These are phyloP conservation scores for Boeremia exigua DNA, from an alignment of 2,329 filamentous ascomycete species.

Conservation along the genomic window DNA sequence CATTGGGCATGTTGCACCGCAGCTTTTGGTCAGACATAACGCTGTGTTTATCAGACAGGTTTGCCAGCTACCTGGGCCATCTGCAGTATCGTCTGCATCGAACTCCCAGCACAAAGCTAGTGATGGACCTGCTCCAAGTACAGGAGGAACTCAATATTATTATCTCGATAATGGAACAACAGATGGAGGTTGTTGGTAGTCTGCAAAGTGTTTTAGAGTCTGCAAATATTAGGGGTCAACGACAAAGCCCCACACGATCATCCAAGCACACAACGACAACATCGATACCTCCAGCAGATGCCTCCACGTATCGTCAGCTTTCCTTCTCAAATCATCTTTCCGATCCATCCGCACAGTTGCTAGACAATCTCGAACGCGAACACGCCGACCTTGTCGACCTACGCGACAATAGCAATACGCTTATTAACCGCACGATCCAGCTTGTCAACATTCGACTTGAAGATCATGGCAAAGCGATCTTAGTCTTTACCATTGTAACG, in stretches of 20 bases:
- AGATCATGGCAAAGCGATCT: conserved; percentile 53
- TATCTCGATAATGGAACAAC: conserved; percentile 52
- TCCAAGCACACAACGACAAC: conserved; percentile 16
- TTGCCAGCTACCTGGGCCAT: conserved; percentile 51
- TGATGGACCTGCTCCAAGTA: conserved; percentile 53
- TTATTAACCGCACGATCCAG: conserved; percentile 53
- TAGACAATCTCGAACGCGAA: conserved; percentile 51
- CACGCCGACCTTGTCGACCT: conserved; percentile 50
- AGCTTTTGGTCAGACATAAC: conserved; percentile 53
- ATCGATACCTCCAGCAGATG: conserved; percentile 28
- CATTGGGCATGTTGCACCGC: conserved; percentile 52
- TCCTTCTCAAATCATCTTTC: conserved; percentile 44
- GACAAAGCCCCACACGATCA: conserved; percentile 17
- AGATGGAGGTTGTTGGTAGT: conserved; percentile 47
- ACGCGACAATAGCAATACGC: conserved; percentile 51
- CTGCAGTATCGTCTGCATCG: conserved; percentile 52
- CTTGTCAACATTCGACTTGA: conserved; percentile 55
- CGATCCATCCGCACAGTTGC: conserved; percentile 47
- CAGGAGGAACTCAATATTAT: conserved; percentile 55
- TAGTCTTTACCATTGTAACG: conserved; percentile 54
- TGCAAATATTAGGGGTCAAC: conserved; percentile 6
- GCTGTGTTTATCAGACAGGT: conserved; percentile 51
- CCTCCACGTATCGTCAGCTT: conserved; percentile 48
- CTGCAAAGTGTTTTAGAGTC: conserved; percentile 29
- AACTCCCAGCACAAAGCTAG: conserved; percentile 51